Evolutionary conservation across 148 eudicot genomes (phyloP).

Genomic region (Persicaria tinctoria): DNA sequence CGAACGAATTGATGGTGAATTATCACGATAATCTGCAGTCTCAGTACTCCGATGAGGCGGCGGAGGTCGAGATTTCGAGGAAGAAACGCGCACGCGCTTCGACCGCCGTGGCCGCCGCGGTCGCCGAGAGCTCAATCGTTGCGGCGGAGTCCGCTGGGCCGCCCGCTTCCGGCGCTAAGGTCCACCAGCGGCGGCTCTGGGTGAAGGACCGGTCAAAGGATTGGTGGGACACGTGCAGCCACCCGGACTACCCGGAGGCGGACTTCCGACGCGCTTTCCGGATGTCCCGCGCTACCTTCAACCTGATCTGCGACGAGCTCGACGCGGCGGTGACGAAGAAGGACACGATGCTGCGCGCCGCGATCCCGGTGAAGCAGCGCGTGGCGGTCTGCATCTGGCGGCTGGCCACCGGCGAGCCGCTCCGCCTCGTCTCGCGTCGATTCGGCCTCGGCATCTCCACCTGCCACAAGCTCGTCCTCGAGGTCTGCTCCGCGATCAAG

Average conservation of each 20-base stretch:
- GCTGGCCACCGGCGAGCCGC: conserved; percentile 73
- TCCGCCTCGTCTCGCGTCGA: conserved; percentile 54
- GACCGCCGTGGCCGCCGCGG: neutral
- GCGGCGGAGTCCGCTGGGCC: neutral
- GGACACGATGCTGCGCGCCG: conserved; percentile 57
- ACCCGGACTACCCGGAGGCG: conserved; percentile 50
- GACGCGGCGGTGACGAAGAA: conserved; percentile 50
- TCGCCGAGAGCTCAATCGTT: neutral
- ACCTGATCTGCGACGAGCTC: conserved; percentile 47
- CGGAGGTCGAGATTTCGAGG: neutral
- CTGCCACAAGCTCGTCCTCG: conserved; percentile 64
- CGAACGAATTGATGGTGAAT: neutral
- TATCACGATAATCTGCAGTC: neutral
- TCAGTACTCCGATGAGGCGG: neutral
- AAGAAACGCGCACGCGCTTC: neutral
- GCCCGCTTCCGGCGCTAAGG: neutral
- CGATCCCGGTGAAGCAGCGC: conserved; percentile 68
- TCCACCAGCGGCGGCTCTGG: conserved; percentile 49
- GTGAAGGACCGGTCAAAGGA: conserved; percentile 65
- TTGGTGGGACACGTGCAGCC: conserved; percentile 69
- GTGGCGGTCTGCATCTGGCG: conserved; percentile 81
- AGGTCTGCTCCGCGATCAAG: conserved; percentile 59
- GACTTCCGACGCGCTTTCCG: conserved; percentile 52
- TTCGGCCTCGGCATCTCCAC: conserved; percentile 78
- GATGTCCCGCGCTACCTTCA: conserved; percentile 61